A percentile compares a stretch with the other conserved stretches of the same genome.
phyloP scores from a whole-genome alignment of 2,329 filamentous ascomycete genomes.

The Metarhizium brunneum region DNA sequence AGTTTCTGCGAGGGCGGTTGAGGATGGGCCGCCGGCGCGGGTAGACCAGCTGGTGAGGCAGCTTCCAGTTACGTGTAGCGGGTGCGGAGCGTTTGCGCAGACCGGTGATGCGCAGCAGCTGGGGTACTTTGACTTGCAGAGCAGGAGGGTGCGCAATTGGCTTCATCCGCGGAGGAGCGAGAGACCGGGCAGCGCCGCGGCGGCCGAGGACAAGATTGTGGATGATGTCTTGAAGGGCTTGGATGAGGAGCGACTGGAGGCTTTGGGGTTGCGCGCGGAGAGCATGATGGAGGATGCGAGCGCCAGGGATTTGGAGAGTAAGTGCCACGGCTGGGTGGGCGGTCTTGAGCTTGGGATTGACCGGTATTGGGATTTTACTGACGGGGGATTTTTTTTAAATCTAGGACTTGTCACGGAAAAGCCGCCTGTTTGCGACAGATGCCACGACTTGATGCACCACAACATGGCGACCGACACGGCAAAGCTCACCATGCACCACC shows the following conservation, averaged over 20 bases:
- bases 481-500: conserved; percentile 61
- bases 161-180: conserved; percentile 15
- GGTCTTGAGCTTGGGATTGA: background rate
- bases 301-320: background rate
- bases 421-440: conserved; percentile 72
- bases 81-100: conserved; percentile 58
- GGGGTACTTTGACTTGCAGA: conserved; percentile 45
- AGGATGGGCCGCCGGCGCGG: background rate
- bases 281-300: conserved; percentile 19
- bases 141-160: conserved; percentile 43
- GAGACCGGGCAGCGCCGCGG: conserved; percentile 14
- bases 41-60: conserved; percentile 8
- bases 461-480: conserved; percentile 40
- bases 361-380: background rate
- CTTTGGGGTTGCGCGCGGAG: conserved; percentile 36
- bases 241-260: conserved; percentile 30
- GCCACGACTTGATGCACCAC: conserved; percentile 74
- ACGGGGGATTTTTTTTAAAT: background rate
- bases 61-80: conserved; percentile 50
- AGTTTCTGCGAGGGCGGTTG: conserved; percentile 5
- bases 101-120: conserved; percentile 39
- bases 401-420: conserved; percentile 16
- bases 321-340: background rate
- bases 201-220: conserved; percentile 37
- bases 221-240: conserved; percentile 34